These are phyloP conservation scores for Diatrype stigma DNA, from an alignment of 2,329 filamentous ascomycete genomes.

Conservation along the genomic window DNA sequence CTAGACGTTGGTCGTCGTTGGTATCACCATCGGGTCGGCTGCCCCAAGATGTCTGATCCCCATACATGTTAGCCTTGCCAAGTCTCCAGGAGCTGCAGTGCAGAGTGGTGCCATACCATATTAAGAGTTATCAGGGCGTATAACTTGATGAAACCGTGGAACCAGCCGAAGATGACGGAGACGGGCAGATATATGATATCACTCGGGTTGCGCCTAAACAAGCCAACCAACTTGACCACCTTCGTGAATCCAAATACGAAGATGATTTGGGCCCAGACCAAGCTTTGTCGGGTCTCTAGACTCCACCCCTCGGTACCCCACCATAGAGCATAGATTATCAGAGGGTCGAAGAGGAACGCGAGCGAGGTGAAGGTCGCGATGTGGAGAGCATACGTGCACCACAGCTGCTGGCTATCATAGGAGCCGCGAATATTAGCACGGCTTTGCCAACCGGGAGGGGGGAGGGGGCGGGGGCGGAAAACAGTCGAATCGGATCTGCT, in stretches of 20 bases:
- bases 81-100: background rate
- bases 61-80: background rate
- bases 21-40: conserved; percentile 88
- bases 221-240: conserved; percentile 82
- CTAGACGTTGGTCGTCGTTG: conserved; percentile 71
- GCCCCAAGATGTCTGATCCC: conserved; percentile 84
- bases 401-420: conserved; percentile 76
- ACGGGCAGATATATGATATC: conserved; percentile 77
- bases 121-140: conserved; percentile 80
- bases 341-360: conserved; percentile 72
- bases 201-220: conserved; percentile 78
- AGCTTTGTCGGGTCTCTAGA: conserved; percentile 45
- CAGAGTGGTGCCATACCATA: conserved; percentile 54
- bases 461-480: too few relatives aligned
- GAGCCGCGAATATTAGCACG: conserved; percentile 12
- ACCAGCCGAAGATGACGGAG: conserved; percentile 88
- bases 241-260: conserved; percentile 85
- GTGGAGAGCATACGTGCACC: conserved; percentile 91
- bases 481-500: too few relatives aligned
- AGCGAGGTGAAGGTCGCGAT: conserved; percentile 89
- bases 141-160: conserved; percentile 88
- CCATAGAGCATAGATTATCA: conserved; percentile 66
- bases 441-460: too few relatives aligned
- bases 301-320: conserved; percentile 63
- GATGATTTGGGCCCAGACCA: conserved; percentile 58